phyloP scores from a whole-genome alignment of 1,284 basidiomycete genomes.

The Acaromyces ingoldii region DNA sequence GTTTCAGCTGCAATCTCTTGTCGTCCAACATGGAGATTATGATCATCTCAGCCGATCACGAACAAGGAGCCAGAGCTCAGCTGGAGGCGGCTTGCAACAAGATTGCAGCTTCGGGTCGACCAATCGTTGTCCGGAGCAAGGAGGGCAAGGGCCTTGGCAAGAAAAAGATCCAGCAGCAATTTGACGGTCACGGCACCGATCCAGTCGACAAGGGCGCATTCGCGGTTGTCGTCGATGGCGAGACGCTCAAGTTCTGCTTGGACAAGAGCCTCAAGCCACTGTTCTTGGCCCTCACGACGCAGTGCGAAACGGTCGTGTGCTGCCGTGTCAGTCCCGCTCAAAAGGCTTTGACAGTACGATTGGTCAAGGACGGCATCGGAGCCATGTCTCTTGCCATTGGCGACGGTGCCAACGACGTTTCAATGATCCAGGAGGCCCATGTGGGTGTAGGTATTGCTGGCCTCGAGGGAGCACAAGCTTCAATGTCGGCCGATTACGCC shows the following conservation, averaged over 20 bases:
- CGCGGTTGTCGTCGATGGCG: conserved; percentile 93
- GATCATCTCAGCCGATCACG: conserved; percentile 82
- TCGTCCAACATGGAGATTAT: conserved; percentile 66
- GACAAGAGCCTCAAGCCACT: conserved; percentile 71
- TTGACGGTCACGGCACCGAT: neutral
- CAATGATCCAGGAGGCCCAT: conserved; percentile 98
- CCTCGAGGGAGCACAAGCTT: conserved; percentile 92
- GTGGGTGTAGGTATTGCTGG: conserved; percentile 91
- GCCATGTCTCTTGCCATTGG: conserved; percentile 97
- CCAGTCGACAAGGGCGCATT: conserved; percentile 57
- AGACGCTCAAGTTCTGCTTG: conserved; percentile 79
- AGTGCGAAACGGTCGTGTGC: conserved; percentile 94
- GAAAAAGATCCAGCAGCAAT: conserved; percentile 20
- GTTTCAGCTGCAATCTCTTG: conserved; percentile 47
- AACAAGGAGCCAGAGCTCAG: conserved; percentile 71
- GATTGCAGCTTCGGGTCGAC: conserved; percentile 71
- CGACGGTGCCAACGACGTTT: conserved; percentile 91
- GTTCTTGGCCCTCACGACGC: conserved; percentile 86
- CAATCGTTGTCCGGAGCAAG: conserved; percentile 53
- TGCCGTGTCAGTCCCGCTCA: conserved; percentile 94
- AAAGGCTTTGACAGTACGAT: conserved; percentile 88
- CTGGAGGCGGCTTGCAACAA: conserved; percentile 92
- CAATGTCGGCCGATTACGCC: conserved; percentile 97
- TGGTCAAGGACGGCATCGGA: conserved; percentile 88
- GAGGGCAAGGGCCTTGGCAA: conserved; percentile 16